These are phyloP conservation scores for Euryodendron excelsum DNA, from an alignment of 148 eudicot species.

Conservation along the genomic window DNA sequence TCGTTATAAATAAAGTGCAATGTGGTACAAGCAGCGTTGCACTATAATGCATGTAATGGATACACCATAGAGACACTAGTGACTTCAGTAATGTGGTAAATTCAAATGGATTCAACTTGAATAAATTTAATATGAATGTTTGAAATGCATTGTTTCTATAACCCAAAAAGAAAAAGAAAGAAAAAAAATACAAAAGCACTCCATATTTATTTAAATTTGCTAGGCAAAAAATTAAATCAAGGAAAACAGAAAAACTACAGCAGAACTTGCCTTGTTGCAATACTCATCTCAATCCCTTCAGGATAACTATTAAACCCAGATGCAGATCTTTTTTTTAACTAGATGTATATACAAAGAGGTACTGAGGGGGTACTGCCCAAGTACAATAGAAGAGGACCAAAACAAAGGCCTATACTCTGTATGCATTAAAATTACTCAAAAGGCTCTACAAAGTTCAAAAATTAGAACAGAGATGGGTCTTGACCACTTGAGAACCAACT, in stretches of 20 bases:
- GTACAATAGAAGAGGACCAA: too few relatives aligned
- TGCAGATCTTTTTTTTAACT: too few relatives aligned
- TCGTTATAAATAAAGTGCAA: neutral
- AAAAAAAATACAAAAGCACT: neutral
- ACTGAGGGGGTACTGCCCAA: too few relatives aligned
- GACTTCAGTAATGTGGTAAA: neutral
- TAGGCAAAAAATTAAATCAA: neutral
- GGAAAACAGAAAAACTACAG: neutral
- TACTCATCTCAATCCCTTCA: neutral
- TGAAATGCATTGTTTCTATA: neutral
- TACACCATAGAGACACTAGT: neutral
- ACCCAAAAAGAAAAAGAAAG: neutral
- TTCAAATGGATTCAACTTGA: neutral
- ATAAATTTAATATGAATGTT: slow-evolving; percentile 1
- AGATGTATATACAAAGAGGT: too few relatives aligned
- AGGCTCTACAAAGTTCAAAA: too few relatives aligned
- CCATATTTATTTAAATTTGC: neutral
- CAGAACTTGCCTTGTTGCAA: neutral
- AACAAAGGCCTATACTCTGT: too few relatives aligned
- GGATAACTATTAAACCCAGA: neutral
- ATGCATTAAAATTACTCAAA: too few relatives aligned
- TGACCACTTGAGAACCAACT: too few relatives aligned
- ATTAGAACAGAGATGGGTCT: too few relatives aligned
- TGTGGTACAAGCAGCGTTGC: neutral
- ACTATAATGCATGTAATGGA: neutral